Conservation (phyloP, 2,329 filamentous ascomycete species). For the Elsinoe batatas region DNA sequence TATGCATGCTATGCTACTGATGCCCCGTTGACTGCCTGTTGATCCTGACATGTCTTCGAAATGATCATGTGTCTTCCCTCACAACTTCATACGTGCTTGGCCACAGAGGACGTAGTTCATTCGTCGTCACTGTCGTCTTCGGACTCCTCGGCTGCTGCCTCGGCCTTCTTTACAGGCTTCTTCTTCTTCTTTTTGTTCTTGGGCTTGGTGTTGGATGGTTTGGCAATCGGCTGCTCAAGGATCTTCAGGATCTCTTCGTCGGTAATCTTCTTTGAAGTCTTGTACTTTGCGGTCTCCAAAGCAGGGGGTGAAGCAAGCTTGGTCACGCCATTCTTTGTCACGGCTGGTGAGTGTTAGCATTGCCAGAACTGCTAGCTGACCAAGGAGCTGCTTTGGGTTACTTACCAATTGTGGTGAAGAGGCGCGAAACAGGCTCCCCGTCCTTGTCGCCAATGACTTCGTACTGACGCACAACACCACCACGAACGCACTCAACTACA, state of each 20-base stretch:
- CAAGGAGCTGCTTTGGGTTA: slow-evolving; percentile 19
- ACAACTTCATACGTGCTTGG: background rate
- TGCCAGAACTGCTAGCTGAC: background rate
- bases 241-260: slow-evolving; percentile 95
- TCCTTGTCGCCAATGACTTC: slow-evolving; percentile 95
- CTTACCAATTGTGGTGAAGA: slow-evolving; percentile 89
- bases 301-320: slow-evolving; percentile 69
- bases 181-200: slow-evolving; percentile 89
- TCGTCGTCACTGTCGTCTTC: slow-evolving; percentile 32
- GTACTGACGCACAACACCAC: slow-evolving; percentile 88
- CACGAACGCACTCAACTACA: slow-evolving; percentile 89
- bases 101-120: background rate
- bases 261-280: slow-evolving; percentile 95
- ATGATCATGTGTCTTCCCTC: background rate
- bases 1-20: background rate
- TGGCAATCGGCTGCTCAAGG: slow-evolving; percentile 71
- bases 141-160: slow-evolving; percentile 13
- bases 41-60: background rate
- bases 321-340: slow-evolving; percentile 94
- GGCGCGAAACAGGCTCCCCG: slow-evolving; percentile 67
- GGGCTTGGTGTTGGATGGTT: slow-evolving; percentile 56
- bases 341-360: slow-evolving; percentile 46
- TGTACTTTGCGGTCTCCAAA: slow-evolving; percentile 69
- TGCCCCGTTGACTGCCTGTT: background rate
- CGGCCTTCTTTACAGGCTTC: slow-evolving; percentile 56